Evolutionary conservation across 371 early-diverging fungal species (phyloP).

Genomic region (Mortierella sp.): DNA sequence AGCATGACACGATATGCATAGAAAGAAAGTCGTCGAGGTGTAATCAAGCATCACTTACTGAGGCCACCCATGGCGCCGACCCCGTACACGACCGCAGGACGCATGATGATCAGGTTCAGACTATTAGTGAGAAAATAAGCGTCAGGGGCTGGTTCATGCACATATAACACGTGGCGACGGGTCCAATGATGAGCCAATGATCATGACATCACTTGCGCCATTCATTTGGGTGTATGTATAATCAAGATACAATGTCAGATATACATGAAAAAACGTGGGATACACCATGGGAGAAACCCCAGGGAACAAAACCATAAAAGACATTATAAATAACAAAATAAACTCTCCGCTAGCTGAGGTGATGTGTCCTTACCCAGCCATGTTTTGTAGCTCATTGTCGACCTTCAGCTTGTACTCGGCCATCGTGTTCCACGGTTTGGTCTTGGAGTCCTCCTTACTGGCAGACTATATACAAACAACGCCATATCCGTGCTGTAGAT

Average conservation of each 20-base stretch:
- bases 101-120: constrained; percentile 81
- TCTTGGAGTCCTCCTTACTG: constrained; percentile 74
- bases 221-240: background rate
- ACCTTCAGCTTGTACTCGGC: constrained; percentile 85
- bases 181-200: background rate
- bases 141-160: no score
- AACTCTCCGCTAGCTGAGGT: no score
- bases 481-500: no score
- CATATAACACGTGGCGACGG: background rate
- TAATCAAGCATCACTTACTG: constrained; percentile 79
- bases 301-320: no score
- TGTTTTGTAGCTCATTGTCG: constrained; percentile 76
- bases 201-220: constrained; percentile 17
- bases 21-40: no score
- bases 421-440: constrained; percentile 87
- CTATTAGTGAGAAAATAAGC: constrained; percentile 42
- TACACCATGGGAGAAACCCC: no score
- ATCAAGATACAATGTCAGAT: no score
- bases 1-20: no score
- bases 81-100: constrained; percentile 92
- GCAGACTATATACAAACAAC: no score
- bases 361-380: constrained; percentile 36
- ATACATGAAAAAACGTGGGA: no score
- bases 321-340: no score
- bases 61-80: constrained; percentile 80